Conservation (phyloP, 139 green algal species). For the Chlamydomonas applanata region DNA sequence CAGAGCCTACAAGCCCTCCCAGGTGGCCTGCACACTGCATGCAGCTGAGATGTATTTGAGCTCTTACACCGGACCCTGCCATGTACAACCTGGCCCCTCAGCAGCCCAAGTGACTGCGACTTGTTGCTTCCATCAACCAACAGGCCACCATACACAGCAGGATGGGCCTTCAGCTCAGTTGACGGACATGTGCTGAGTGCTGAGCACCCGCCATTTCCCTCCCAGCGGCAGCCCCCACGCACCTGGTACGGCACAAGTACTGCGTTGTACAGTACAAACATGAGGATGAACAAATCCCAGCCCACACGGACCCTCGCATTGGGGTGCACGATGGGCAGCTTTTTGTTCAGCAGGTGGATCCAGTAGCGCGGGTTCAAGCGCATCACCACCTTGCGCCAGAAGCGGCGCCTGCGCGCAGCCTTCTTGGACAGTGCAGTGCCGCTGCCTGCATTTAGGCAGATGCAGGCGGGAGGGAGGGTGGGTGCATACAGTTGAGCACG, state of each 20-base stretch:
- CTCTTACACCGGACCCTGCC: too few relatives aligned
- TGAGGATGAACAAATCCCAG: slow-evolving; percentile 58
- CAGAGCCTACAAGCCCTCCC: too few relatives aligned
- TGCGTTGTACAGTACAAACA: slow-evolving; percentile 58
- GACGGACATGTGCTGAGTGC: too few relatives aligned
- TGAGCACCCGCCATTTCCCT: too few relatives aligned
- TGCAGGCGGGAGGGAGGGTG: neutral
- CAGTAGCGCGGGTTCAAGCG: slow-evolving; percentile 31
- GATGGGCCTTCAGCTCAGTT: too few relatives aligned
- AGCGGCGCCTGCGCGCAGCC: neutral
- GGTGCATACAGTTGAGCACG: too few relatives aligned
- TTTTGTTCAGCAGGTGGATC: slow-evolving; percentile 48
- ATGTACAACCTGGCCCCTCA: too few relatives aligned
- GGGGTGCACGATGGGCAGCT: slow-evolving; percentile 48
- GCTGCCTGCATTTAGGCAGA: neutral
- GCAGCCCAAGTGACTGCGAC: too few relatives aligned
- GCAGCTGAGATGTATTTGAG: too few relatives aligned
- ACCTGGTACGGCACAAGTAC: slow-evolving; percentile 40
- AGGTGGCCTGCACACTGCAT: too few relatives aligned
- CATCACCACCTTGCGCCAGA: slow-evolving; percentile 28
- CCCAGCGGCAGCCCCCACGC: neutral
- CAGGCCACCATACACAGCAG: too few relatives aligned
- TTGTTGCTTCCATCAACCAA: too few relatives aligned
- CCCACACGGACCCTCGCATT: slow-evolving; percentile 18
- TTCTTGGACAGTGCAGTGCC: slow-evolving; percentile 3